Evolutionary conservation across 164 flowering plant species (phyloP).

Genomic region (Houttuynia cordata): DNA sequence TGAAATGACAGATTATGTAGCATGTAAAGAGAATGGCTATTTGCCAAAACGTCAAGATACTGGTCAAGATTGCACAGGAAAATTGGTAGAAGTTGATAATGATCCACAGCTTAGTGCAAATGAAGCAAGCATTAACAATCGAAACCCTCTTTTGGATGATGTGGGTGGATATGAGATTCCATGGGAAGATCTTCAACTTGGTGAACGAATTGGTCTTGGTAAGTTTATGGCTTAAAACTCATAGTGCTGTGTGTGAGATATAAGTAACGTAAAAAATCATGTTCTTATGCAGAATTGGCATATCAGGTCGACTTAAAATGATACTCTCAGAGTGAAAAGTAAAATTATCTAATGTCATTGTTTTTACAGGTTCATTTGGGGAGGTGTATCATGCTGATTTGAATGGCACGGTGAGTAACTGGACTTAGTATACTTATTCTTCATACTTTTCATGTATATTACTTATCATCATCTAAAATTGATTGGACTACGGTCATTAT

Average conservation of each 20-base stretch:
- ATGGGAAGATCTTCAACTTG: conserved; percentile 94
- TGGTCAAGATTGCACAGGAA: conserved; percentile 5
- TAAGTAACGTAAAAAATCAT: too few relatives aligned
- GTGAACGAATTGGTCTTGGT: conserved; percentile 98
- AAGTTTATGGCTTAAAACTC: conserved; percentile 9
- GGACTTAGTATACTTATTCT: neutral
- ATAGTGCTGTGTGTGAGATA: too few relatives aligned
- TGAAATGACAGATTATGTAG: conserved; percentile 9
- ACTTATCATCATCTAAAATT: too few relatives aligned
- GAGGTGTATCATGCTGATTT: conserved; percentile 92
- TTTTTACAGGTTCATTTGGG: conserved; percentile 87
- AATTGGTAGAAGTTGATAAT: conserved; percentile 13
- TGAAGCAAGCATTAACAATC: conserved; percentile 14
- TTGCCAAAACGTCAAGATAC: conserved; percentile 9
- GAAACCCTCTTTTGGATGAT: conserved; percentile 40
- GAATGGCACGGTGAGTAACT: conserved; percentile 87
- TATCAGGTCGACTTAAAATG: too few relatives aligned
- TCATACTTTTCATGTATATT: neutral
- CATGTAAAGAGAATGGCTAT: conserved; percentile 9
- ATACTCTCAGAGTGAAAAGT: neutral
- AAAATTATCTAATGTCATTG: neutral
- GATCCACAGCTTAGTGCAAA: conserved; percentile 2
- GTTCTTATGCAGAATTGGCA: too few relatives aligned
- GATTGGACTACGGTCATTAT: too few relatives aligned
- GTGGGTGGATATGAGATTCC: conserved; percentile 84